Evolutionary conservation across 2,329 filamentous ascomycete species (phyloP).

Genomic region (Stachybotrys elegans): DNA sequence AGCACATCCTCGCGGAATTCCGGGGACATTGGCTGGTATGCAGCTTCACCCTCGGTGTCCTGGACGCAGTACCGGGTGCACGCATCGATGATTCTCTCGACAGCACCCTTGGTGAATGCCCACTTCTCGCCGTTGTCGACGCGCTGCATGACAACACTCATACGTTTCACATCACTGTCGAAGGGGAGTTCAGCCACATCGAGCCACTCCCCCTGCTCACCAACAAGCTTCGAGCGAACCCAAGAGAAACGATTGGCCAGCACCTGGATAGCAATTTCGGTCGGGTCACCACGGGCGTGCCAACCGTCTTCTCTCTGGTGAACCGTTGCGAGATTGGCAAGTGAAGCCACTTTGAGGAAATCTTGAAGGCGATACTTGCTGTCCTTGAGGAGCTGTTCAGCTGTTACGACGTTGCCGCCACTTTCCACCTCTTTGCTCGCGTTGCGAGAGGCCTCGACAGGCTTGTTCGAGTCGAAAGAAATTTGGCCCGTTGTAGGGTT

Average conservation of each 20-base stretch:
- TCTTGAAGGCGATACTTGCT: conserved; percentile 38
- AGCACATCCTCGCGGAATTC: conserved; percentile 51
- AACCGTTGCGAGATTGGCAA: conserved; percentile 50
- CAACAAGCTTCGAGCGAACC: conserved; percentile 48
- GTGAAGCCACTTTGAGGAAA: conserved; percentile 54
- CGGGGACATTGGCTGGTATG: conserved; percentile 36
- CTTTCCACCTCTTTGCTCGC: conserved; percentile 16
- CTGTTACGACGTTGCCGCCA: conserved; percentile 16
- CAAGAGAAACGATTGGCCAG: conserved; percentile 62
- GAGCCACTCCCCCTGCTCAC: conserved; percentile 44
- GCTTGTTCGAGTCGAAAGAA: conserved; percentile 29
- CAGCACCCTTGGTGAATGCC: conserved; percentile 58
- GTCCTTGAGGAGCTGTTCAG: conserved; percentile 32
- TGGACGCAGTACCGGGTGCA: conserved; percentile 47
- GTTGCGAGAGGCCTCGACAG: conserved; percentile 34
- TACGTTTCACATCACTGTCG: conserved; percentile 67
- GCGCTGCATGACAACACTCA: conserved; percentile 61
- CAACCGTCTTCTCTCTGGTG: conserved; percentile 41
- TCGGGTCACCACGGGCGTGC: conserved; percentile 60
- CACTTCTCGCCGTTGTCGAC: conserved; percentile 24
- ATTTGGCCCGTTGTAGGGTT: conserved; percentile 51
- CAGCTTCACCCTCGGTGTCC: conserved; percentile 24
- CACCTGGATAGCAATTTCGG: conserved; percentile 69
- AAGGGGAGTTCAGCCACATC: conserved; percentile 65
- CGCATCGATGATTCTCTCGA: conserved; percentile 59